A percentile compares a stretch with the other conserved stretches of the same genome.
phyloP scores from a whole-genome alignment of 2,329 filamentous ascomycete genomes.

The Raffaelea arxii region DNA sequence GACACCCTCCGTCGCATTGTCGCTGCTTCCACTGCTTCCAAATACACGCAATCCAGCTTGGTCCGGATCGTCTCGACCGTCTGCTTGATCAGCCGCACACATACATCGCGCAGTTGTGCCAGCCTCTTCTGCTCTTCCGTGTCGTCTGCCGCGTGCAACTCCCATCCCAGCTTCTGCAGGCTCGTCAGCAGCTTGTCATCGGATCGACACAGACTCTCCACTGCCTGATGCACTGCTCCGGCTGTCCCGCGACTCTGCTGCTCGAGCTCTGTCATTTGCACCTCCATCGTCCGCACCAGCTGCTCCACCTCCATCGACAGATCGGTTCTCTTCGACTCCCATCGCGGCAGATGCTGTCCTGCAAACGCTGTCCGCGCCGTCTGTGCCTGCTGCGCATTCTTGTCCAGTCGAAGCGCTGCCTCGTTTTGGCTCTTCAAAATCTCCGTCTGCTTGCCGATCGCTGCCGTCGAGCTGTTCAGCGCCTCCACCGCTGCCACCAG shows the following conservation, averaged over 20 bases:
- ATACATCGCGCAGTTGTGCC: conserved; percentile 48
- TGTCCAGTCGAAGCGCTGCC: conserved; percentile 44
- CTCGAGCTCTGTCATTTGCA: conserved; percentile 37
- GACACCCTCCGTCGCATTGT: background rate
- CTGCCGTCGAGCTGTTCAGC: conserved; percentile 53
- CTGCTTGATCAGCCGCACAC: conserved; percentile 47
- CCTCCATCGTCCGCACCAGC: conserved; percentile 35
- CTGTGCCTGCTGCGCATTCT: conserved; percentile 24
- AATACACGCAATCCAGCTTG: conserved; percentile 44
- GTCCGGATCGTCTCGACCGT: conserved; percentile 46
- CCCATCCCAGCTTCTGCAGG: conserved; percentile 55
- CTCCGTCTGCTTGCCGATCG: conserved; percentile 55
- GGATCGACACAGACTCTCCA: conserved; percentile 41
- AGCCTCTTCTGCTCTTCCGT: conserved; percentile 42
- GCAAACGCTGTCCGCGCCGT: conserved; percentile 25
- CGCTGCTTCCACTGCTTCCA: conserved; percentile 31
- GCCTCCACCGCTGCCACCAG: conserved; percentile 52
- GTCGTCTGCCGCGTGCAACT: conserved; percentile 40
- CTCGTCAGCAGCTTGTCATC: conserved; percentile 58
- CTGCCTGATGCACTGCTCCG: conserved; percentile 34
- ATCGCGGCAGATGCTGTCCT: conserved; percentile 25
- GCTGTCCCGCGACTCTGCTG: conserved; percentile 38
- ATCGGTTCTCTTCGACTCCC: conserved; percentile 29
- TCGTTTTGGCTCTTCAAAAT: conserved; percentile 51
- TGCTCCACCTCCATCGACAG: conserved; percentile 36